Evolutionary conservation across 2,329 filamentous ascomycete species (phyloP).

Genomic region (Canariomyces notabilis): DNA sequence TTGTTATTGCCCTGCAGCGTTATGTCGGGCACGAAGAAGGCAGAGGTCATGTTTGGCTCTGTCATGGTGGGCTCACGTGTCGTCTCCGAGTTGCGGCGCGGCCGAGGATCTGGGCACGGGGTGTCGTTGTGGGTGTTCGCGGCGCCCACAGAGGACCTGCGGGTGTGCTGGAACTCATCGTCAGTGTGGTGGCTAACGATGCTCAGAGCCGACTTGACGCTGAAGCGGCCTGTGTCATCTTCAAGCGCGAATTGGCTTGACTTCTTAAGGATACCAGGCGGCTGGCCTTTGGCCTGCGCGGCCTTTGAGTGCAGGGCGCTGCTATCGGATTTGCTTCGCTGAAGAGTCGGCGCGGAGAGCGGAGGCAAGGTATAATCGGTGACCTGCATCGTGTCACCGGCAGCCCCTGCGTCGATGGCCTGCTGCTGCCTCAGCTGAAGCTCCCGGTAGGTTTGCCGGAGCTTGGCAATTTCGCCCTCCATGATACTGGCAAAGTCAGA

Average conservation of each 20-base stretch:
- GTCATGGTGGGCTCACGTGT: slow-evolving; percentile 27
- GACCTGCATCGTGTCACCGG: slow-evolving; percentile 23
- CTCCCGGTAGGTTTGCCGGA: slow-evolving; percentile 25
- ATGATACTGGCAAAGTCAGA: slow-evolving; percentile 31
- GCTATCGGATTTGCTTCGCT: slow-evolving; percentile 21
- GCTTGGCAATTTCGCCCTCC: slow-evolving; percentile 27
- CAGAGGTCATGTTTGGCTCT: slow-evolving; percentile 54
- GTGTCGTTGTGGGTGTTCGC: slow-evolving; percentile 15
- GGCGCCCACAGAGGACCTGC: slow-evolving; percentile 17
- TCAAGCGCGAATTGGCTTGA: slow-evolving; percentile 28
- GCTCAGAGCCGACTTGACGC: slow-evolving; percentile 32
- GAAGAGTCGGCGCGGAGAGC: slow-evolving; percentile 21
- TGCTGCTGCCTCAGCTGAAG: slow-evolving; percentile 22
- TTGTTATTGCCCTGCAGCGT: slow-evolving; percentile 44
- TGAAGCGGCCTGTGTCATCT: slow-evolving; percentile 33
- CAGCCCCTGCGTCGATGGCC: slow-evolving; percentile 19
- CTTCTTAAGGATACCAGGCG: slow-evolving; percentile 34
- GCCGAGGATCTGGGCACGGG: slow-evolving; percentile 21
- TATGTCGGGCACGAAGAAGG: slow-evolving; percentile 55
- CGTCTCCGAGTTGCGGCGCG: slow-evolving; percentile 26
- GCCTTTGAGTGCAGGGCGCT: slow-evolving; percentile 12
- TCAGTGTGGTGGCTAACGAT: slow-evolving; percentile 29
- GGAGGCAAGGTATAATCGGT: slow-evolving; percentile 29
- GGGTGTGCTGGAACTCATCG: slow-evolving; percentile 13
- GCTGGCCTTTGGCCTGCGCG: slow-evolving; percentile 20